Evolutionary conservation across 192 early-diverging fungal species (phyloP).

Genomic region (Coemansia sp.): DNA sequence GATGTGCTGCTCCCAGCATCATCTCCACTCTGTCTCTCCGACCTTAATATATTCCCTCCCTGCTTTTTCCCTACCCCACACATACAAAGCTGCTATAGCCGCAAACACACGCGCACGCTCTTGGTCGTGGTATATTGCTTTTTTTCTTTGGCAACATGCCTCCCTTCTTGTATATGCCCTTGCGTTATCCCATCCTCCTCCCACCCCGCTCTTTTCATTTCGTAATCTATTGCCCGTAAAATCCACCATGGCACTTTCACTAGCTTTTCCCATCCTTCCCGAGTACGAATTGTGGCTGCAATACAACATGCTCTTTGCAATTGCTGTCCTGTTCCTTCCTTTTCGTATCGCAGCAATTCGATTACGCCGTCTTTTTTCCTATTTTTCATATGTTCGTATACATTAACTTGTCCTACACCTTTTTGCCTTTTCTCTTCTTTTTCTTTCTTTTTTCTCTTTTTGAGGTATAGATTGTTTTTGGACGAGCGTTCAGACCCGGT

Average conservation of each 20-base stretch:
- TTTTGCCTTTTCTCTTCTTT: background rate
- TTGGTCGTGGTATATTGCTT: background rate
- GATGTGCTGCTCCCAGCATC: background rate
- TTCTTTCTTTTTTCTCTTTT: background rate
- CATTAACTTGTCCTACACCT: background rate
- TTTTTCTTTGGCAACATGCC: background rate
- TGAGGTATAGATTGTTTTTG: background rate
- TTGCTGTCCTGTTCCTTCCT: slow-evolving; percentile 2
- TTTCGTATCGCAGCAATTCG: background rate
- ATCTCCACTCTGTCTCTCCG: slow-evolving; percentile 4
- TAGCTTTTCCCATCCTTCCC: background rate
- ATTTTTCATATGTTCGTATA: slow-evolving; percentile 1
- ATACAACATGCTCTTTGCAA: slow-evolving; percentile 9
- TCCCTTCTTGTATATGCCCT: background rate
- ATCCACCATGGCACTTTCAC: slow-evolving; percentile 6
- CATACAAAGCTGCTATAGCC: background rate
- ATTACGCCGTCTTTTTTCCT: background rate
- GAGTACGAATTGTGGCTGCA: slow-evolving; percentile 2
- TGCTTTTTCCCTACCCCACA: slow-evolving; percentile 12
- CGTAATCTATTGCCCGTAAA: slow-evolving; percentile 11
- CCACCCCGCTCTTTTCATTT: slow-evolving; percentile 16
- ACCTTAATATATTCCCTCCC: slow-evolving; percentile 11
- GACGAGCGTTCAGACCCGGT: background rate
- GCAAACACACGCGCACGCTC: background rate
- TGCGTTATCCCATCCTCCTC: background rate